These are phyloP conservation scores for Ambrosia hybrid DNA, from an alignment of 140 eudicot genomes.

Conservation along the genomic window DNA sequence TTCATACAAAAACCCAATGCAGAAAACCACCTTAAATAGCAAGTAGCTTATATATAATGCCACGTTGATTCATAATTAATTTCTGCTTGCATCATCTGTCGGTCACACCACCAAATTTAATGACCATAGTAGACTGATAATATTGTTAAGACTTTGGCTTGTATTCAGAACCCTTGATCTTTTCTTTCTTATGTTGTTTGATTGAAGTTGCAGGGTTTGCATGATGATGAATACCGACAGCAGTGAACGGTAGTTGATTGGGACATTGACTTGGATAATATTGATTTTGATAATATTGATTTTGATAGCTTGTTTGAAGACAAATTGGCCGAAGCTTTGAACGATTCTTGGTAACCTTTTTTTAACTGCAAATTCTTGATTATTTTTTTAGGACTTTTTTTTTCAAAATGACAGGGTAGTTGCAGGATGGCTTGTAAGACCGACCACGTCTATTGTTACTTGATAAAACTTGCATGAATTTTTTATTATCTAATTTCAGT, in stretches of 20 bases:
- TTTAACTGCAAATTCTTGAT: background rate
- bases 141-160: conserved; percentile 2
- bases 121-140: background rate
- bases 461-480: no score
- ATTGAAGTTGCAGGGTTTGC: conserved; percentile 29
- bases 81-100: conserved; percentile 32
- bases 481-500: no score
- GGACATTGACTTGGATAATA: no score
- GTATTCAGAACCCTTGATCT: background rate
- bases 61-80: conserved; percentile 25
- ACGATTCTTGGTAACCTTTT: conserved; percentile 23
- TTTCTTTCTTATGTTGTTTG: background rate
- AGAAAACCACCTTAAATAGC: conserved; percentile 16
- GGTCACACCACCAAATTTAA: conserved; percentile 9
- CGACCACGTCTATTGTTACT: no score
- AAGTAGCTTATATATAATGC: conserved; percentile 13
- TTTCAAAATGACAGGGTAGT: no score
- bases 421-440: no score
- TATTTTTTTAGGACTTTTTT: background rate
- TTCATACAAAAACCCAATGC: conserved; percentile 13
- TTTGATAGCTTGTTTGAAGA: conserved; percentile 14
- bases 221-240: conserved; percentile 17
- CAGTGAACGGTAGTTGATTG: background rate
- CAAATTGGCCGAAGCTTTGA: background rate
- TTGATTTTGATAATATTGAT: background rate